Evolutionary conservation across 495 filamentous ascomycete genomes (phyloP).

Genomic region (Alectoria sarmentosa): DNA sequence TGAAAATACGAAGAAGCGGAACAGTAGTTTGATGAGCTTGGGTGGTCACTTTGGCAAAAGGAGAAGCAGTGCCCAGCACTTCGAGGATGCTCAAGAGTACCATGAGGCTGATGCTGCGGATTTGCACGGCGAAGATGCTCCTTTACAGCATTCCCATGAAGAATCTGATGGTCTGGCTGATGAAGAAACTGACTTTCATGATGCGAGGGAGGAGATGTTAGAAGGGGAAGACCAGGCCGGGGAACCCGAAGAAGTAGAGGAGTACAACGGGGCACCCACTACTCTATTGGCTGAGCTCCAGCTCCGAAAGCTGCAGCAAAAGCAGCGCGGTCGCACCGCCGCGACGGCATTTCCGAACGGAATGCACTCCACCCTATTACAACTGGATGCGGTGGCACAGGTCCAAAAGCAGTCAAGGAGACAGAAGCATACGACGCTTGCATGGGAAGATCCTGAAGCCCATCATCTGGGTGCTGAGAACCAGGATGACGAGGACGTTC

Average conservation of each 20-base stretch:
- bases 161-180: conserved; percentile 25
- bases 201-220: conserved; percentile 28
- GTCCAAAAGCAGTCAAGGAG: conserved; percentile 69
- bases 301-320: conserved; percentile 76
- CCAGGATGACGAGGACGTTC: conserved; percentile 67
- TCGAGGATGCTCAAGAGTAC: conserved; percentile 22
- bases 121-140: conserved; percentile 30
- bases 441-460: conserved; percentile 73
- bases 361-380: conserved; percentile 79
- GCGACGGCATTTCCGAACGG: conserved; percentile 62
- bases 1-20: conserved; percentile 20
- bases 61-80: conserved; percentile 23
- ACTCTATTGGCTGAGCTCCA: conserved; percentile 91
- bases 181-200: conserved; percentile 19
- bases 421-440: conserved; percentile 69
- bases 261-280: conserved; percentile 65
- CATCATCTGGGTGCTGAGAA: conserved; percentile 30
- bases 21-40: conserved; percentile 26
- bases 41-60: conserved; percentile 23
- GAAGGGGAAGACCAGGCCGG: conserved; percentile 36
- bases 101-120: conserved; percentile 36
- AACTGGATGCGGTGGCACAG: conserved; percentile 88
- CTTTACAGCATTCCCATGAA: conserved; percentile 22
- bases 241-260: conserved; percentile 37
- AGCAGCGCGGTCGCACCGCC: conserved; percentile 63